Evolutionary conservation across 129 eudicot genomes (phyloP), one percentile per base, ranked within the genome.

Genomic region (Pseudognaphalium luteoalbum): DNA sequence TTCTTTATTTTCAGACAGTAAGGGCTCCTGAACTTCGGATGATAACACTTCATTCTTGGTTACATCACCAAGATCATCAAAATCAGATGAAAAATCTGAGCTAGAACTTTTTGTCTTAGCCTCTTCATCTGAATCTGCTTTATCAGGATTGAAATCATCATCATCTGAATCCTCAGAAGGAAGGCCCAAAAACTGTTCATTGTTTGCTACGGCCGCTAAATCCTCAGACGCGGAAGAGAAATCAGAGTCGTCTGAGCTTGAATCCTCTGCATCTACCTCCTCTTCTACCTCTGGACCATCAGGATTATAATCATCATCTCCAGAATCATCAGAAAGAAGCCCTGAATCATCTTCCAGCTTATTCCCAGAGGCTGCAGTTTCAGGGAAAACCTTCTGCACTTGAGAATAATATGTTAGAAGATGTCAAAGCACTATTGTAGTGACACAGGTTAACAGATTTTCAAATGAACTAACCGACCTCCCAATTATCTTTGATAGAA

Each of bases 141-240:
- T 83, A 70, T 85, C 76, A 57, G 98, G 96, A 79, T 93, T 83
- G 62, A 81, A 93, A 76, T 88, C 96, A 85, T 93, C 91, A 81
- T 90, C 98, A 77, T 93, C 96, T 17, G 98, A 91, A 77, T 91
- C 98, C 41, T 93, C 98, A n/a, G 93, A 84, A 78, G 88, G 93
- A 58, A 93, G 87, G 62, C 85, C 96, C 61, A 79, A 62, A 47
- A 37, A n/a, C 68, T 82, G 84, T 9, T 81, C 85, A 15, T 80
- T 83, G 16, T 82, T 73, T 44, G 81, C 70, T 25, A 84, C 68
- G 50, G 79, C 81, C 60, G 71, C 86, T 51, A 81, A 69, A 81
- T 87, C 93, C 51, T 93, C 95, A 70, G 91, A 84, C 39, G 91
- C 92, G 57, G 93, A 80, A 79, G 83, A 81, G 76, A 80, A 81